Percentiles rank a stretch among this genome's conserved stretches.
Evolutionary conservation across 1,139 yeast species (phyloP).

Genomic region (Scheffersomyces parashehatae): DNA sequence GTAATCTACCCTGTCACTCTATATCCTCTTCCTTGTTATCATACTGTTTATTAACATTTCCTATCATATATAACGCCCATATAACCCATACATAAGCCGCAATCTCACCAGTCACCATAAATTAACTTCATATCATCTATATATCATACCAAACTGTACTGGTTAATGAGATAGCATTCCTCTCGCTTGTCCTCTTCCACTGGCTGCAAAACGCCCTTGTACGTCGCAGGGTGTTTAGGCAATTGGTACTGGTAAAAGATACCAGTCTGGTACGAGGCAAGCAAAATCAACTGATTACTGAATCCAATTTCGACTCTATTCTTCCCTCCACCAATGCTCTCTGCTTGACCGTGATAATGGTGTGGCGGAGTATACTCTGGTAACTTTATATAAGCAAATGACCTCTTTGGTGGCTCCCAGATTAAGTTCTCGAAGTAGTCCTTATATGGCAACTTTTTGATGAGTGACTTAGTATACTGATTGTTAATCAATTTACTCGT

Average conservation of each 20-base stretch:
- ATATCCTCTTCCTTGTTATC: no score
- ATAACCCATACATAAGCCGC: no score
- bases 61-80: no score
- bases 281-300: constrained; percentile 30
- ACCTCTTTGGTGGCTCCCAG: constrained; percentile 47
- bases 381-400: constrained; percentile 44
- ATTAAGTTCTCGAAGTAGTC: constrained; percentile 44
- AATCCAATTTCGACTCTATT: constrained; percentile 43
- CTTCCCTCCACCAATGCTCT: background rate
- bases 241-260: constrained; percentile 42
- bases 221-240: constrained; percentile 17
- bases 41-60: no score
- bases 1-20: no score
- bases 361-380: constrained; percentile 30
- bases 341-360: constrained; percentile 7
- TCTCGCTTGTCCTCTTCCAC: constrained; percentile 25
- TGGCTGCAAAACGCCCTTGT: background rate
- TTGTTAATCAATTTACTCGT: constrained; percentile 29
- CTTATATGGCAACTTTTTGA: constrained; percentile 44
- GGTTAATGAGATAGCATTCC: constrained; percentile 32
- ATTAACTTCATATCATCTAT: no score
- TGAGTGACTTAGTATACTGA: constrained; percentile 38
- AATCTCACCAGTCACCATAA: no score
- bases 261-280: constrained; percentile 44
- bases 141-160: constrained; percentile 16